Conservation (phyloP, 75 land plant species). For the Pseudotsuga menziesii region DNA sequence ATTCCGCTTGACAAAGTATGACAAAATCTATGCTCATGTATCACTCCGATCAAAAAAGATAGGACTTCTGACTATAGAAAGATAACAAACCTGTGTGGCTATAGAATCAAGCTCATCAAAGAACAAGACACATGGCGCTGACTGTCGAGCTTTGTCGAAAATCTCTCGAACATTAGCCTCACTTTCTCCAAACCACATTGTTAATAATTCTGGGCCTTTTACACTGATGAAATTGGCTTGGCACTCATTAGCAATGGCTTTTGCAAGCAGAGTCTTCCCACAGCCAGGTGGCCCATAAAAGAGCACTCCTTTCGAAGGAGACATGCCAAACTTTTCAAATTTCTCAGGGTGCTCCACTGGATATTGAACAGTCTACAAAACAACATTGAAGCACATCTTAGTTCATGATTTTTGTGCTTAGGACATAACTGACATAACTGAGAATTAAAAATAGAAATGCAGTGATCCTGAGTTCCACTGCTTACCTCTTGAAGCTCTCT, state of each 20-base stretch:
- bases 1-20: no score
- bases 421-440: neutral
- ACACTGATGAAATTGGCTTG: slow-evolving; percentile 67
- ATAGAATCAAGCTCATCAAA: slow-evolving; percentile 32
- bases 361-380: slow-evolving; percentile 41
- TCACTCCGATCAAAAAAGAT: no score
- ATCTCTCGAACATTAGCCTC: slow-evolving; percentile 66
- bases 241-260: slow-evolving; percentile 64
- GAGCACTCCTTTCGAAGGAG: slow-evolving; percentile 43
- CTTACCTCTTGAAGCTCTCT: slow-evolving; percentile 83
- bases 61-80: neutral
- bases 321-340: slow-evolving; percentile 51
- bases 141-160: slow-evolving; percentile 57
- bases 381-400: neutral
- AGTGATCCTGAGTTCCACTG: neutral
- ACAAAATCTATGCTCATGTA: no score
- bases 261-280: slow-evolving; percentile 59
- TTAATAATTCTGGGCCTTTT: slow-evolving; percentile 59
- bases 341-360: slow-evolving; percentile 51
- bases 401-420: neutral
- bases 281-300: slow-evolving; percentile 63
- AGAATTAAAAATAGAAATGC: neutral
- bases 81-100: slow-evolving; percentile 22
- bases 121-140: slow-evolving; percentile 28
- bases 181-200: slow-evolving; percentile 78